Evolutionary conservation across 345 rosid genomes (phyloP).

Genomic region (Laguncularia racemosa): DNA sequence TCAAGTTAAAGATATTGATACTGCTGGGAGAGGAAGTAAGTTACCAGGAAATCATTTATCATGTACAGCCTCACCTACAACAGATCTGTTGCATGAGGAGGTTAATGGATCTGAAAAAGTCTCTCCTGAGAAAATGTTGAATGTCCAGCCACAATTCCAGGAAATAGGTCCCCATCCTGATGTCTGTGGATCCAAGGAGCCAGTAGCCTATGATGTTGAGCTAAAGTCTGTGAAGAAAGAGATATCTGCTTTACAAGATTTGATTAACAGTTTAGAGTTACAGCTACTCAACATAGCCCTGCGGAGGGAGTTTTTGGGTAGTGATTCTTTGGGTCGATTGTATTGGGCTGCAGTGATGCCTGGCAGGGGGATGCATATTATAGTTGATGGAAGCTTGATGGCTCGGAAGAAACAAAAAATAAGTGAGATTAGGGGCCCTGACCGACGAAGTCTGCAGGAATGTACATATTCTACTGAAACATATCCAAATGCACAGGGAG

Average conservation of each 20-base stretch:
- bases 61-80: constrained; percentile 15
- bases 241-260: constrained; percentile 44
- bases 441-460: constrained; percentile 4
- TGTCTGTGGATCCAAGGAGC: constrained; percentile 21
- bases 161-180: neutral
- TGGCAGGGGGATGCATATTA: constrained; percentile 38
- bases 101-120: constrained; percentile 26
- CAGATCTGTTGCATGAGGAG: constrained; percentile 22
- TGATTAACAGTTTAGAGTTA: constrained; percentile 44
- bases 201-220: constrained; percentile 47
- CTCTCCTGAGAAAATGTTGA: constrained; percentile 19
- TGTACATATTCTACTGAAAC: constrained; percentile 16
- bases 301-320: constrained; percentile 82
- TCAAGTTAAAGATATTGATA: constrained; percentile 21
- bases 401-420: constrained; percentile 27
- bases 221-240: constrained; percentile 46
- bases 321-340: constrained; percentile 68
- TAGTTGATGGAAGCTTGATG: constrained; percentile 69
- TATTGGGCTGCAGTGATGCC: constrained; percentile 73
- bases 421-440: constrained; percentile 1
- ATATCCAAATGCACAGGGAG: constrained; percentile 31
- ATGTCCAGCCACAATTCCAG: constrained; percentile 11
- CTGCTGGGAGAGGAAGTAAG: constrained; percentile 19
- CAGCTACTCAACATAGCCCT: constrained; percentile 57
- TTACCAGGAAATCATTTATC: constrained; percentile 8